Evolutionary conservation across 371 early-diverging fungal genomes (phyloP).

Genomic region (Mucor circinelloides): DNA sequence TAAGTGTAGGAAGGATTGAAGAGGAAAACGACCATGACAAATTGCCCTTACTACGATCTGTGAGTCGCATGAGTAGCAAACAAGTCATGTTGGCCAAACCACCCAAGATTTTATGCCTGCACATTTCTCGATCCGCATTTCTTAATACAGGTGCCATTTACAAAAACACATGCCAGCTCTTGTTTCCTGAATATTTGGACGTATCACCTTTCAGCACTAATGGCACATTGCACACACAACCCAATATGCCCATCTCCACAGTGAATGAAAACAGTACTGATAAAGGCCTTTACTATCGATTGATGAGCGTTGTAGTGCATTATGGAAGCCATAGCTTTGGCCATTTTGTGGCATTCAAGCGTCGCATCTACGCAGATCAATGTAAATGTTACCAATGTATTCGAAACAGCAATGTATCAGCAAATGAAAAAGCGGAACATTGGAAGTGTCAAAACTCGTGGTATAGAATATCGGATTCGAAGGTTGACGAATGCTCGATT

Average conservation of each 20-base stretch:
- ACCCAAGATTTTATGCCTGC: conserved; percentile 64
- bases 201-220: conserved; percentile 61
- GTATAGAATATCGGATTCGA: conserved; percentile 87
- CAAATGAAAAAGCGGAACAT: background rate
- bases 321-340: conserved; percentile 89
- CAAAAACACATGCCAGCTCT: conserved; percentile 68
- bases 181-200: conserved; percentile 64
- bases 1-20: conserved; percentile 19
- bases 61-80: conserved; percentile 51
- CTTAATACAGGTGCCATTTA: conserved; percentile 60
- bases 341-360: conserved; percentile 90
- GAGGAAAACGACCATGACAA: conserved; percentile 33
- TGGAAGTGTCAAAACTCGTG: conserved; percentile 33
- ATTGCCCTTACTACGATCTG: conserved; percentile 10
- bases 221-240: conserved; percentile 52
- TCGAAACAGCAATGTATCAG: background rate
- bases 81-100: conserved; percentile 66
- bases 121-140: conserved; percentile 73
- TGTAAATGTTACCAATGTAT: conserved; percentile 38
- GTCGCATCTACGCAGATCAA: conserved; percentile 44
- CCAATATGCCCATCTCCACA: conserved; percentile 59
- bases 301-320: conserved; percentile 87
- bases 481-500: conserved; percentile 70
- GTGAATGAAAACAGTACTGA: background rate
- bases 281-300: conserved; percentile 7